A percentile compares a stretch with the other conserved stretches of the same genome.
These are phyloP conservation scores for Penstemon davidsonii DNA, from an alignment of 257 asterid species.

Conservation along the genomic window DNA sequence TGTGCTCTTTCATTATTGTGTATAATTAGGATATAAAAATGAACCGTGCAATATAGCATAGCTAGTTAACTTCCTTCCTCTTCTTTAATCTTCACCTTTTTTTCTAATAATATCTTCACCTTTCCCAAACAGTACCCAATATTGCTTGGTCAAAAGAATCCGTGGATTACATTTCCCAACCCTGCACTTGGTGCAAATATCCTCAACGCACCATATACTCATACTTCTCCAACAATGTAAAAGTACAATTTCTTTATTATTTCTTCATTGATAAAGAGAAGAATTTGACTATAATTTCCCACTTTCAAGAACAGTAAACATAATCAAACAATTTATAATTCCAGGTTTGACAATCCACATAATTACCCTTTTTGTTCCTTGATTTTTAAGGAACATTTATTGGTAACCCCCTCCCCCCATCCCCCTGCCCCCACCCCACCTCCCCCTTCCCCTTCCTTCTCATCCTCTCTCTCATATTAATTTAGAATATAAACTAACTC, in stretches of 20 bases:
- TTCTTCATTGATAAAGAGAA: constrained; percentile 21
- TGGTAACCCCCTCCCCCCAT: constrained; percentile 39
- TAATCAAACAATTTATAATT: constrained; percentile 46
- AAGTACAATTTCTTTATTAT: constrained; percentile 15
- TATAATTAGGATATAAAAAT: no score
- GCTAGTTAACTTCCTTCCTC: no score
- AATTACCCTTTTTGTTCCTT: constrained; percentile 61
- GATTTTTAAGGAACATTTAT: constrained; percentile 79
- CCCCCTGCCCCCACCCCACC: neutral
- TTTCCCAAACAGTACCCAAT: constrained; percentile 37
- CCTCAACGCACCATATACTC: constrained; percentile 15
- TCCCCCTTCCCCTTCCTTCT: constrained; percentile 2
- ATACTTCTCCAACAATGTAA: constrained; percentile 4
- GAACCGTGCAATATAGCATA: no score
- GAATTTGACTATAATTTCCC: constrained; percentile 29
- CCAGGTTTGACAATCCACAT: constrained; percentile 55
- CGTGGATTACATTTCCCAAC: constrained; percentile 43
- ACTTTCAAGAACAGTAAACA: constrained; percentile 32
- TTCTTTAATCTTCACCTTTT: no score
- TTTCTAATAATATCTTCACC: constrained; percentile 23
- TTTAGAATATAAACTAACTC: constrained; percentile 33
- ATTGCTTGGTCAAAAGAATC: constrained; percentile 46
- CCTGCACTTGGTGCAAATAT: constrained; percentile 22
- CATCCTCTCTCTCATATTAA: constrained; percentile 27
- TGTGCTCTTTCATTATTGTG: no score